These are phyloP conservation scores for Blumeriella jaapii DNA, from an alignment of 2,329 filamentous ascomycete genomes.

Conservation along the genomic window DNA sequence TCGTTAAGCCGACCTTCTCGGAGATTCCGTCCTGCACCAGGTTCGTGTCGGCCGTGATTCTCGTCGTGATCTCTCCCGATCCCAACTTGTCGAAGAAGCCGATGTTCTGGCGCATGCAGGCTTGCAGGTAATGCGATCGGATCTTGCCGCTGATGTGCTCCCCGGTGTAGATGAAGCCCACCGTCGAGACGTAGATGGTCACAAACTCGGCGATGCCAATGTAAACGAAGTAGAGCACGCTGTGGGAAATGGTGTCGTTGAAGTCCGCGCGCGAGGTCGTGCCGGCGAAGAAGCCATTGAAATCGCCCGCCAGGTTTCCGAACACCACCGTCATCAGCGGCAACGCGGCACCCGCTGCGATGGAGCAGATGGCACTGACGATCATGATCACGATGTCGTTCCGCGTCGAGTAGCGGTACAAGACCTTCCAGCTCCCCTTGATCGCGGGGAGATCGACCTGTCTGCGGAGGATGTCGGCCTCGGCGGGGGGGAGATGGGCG, in stretches of 20 bases:
- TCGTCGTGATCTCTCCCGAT: constrained; percentile 84
- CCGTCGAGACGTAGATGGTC: constrained; percentile 66
- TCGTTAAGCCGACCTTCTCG: constrained; percentile 71
- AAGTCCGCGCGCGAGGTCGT: constrained; percentile 43
- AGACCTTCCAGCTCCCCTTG: constrained; percentile 51
- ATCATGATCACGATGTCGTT: constrained; percentile 39
- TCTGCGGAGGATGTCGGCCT: constrained; percentile 53
- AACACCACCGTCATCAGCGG: constrained; percentile 55
- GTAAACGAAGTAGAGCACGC: constrained; percentile 78
- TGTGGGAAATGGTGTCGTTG: constrained; percentile 43
- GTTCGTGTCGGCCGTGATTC: constrained; percentile 90
- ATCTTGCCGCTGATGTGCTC: constrained; percentile 72
- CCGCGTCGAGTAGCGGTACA: constrained; percentile 42
- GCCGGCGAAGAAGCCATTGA: constrained; percentile 46
- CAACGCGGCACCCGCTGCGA: constrained; percentile 46
- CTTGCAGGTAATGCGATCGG: constrained; percentile 71
- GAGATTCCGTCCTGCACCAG: constrained; percentile 89
- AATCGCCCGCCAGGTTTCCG: constrained; percentile 61
- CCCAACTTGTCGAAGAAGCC: constrained; percentile 89
- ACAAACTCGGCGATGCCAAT: constrained; percentile 72
- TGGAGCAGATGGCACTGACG: constrained; percentile 40
- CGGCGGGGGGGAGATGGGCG: constrained; percentile 50
- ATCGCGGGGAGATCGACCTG: constrained; percentile 56
- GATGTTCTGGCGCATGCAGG: constrained; percentile 80
- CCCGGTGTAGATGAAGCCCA: constrained; percentile 81